Evolutionary conservation across 116 monocot species (phyloP).

Genomic region (Phalaenopsis hybrid): DNA sequence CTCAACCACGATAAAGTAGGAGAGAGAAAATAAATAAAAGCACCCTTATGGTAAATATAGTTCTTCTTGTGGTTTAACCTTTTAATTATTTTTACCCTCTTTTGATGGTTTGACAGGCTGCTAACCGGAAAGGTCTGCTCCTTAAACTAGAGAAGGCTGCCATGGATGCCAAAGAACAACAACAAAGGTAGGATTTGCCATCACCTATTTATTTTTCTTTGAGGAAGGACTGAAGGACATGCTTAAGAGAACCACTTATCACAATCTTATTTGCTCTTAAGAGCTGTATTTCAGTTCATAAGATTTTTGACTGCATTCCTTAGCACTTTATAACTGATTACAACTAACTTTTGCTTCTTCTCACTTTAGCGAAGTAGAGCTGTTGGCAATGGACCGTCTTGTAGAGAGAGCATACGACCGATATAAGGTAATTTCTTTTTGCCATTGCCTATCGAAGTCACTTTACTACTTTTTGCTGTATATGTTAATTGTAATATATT

Average conservation of each 20-base stretch:
- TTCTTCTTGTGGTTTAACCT: background rate
- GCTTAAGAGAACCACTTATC: background rate
- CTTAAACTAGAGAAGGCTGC: conserved; percentile 30
- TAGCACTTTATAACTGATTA: background rate
- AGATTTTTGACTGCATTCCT: conserved; percentile 1
- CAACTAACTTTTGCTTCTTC: background rate
- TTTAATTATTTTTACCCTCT: background rate
- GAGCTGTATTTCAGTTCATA: background rate
- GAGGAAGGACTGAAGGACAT: conserved; percentile 2
- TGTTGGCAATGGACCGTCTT: conserved; percentile 51
- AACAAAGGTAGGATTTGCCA: conserved; percentile 32
- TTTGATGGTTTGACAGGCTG: conserved; percentile 26
- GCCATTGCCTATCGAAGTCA: background rate
- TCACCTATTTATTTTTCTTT: background rate
- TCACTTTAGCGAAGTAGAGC: conserved; percentile 40
- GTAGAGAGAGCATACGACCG: conserved; percentile 40
- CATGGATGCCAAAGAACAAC: conserved; percentile 28
- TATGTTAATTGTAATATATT: background rate
- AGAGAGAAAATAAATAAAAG: background rate
- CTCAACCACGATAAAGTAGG: background rate
- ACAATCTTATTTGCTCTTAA: background rate
- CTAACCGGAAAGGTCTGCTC: conserved; percentile 29
- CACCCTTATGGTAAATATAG: background rate
- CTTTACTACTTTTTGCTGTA: background rate
- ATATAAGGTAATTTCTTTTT: conserved; percentile 42